Evolutionary conservation across 2,329 filamentous ascomycete genomes (phyloP).

Genomic region (Phialemonium atrogriseum): DNA sequence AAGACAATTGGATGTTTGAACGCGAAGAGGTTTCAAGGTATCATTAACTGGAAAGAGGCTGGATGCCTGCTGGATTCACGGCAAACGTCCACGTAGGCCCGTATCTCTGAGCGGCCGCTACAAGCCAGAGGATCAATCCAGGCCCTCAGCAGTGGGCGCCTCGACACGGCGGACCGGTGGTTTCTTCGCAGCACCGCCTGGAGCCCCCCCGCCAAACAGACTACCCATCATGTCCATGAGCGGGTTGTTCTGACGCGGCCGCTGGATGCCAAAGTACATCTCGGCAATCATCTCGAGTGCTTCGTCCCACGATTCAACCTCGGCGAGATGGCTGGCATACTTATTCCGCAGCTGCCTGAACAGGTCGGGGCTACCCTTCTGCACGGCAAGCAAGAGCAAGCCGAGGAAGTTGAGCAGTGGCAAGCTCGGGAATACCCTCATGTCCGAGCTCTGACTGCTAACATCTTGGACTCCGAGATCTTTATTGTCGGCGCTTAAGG

Average conservation of each 20-base stretch:
- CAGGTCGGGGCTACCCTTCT: conserved; percentile 68
- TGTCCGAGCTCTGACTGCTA: conserved; percentile 62
- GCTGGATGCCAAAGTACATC: conserved; percentile 91
- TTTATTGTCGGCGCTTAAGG: conserved; percentile 47
- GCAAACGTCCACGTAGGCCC: not conserved
- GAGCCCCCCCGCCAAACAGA: conserved; percentile 72
- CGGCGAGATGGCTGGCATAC: conserved; percentile 71
- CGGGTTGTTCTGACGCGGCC: conserved; percentile 83
- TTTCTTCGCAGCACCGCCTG: conserved; percentile 28
- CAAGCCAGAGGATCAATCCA: no score
- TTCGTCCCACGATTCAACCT: conserved; percentile 71
- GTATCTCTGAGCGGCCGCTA: no score
- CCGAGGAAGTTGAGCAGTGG: conserved; percentile 94
- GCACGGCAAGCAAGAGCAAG: conserved; percentile 72
- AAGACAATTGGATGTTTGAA: conserved; percentile 91
- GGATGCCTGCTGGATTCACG: not conserved
- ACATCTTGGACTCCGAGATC: conserved; percentile 72
- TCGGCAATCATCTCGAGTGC: conserved; percentile 81
- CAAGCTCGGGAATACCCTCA: conserved; percentile 78
- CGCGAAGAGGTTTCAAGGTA: conserved; percentile 46
- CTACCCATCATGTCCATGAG: conserved; percentile 98
- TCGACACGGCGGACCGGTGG: conserved; percentile 36
- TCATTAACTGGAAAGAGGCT: conserved; percentile 16
- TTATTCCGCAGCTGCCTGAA: conserved; percentile 77
- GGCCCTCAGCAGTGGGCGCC: conserved; percentile 43